Conservation (phyloP, 305 asterid species). For the Rubia balearica region DNA sequence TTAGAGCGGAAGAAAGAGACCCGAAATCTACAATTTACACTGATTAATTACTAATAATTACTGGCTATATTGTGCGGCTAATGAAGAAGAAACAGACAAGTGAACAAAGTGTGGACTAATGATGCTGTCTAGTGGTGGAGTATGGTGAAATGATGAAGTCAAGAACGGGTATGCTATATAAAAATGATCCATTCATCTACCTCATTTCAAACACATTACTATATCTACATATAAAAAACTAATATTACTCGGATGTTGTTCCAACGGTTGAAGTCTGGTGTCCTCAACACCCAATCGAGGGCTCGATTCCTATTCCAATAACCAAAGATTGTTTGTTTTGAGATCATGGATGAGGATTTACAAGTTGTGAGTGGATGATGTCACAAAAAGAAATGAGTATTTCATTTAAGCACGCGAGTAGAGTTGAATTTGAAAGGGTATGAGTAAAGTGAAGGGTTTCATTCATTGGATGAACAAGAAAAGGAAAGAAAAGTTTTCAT, state of each 20-base stretch:
- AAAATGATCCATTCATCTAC: neutral
- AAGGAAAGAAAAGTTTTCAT: conserved; percentile 9
- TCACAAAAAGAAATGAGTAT: neutral
- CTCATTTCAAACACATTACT: neutral
- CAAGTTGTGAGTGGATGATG: conserved; percentile 17
- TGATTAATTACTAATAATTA: neutral
- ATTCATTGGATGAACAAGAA: conserved; percentile 19
- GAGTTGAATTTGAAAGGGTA: conserved; percentile 11
- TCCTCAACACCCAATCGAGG: neutral
- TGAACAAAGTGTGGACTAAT: conserved; percentile 23
- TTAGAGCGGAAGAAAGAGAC: neutral
- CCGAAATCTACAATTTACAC: neutral
- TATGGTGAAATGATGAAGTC: conserved; percentile 28
- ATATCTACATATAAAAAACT: neutral
- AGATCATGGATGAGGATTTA: neutral
- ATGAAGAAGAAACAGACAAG: conserved; percentile 30
- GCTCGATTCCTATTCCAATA: neutral
- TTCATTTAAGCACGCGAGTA: conserved; percentile 39
- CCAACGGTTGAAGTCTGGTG: neutral
- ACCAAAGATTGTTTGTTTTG: neutral
- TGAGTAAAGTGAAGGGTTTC: conserved; percentile 12
- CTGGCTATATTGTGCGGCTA: conserved; percentile 1
- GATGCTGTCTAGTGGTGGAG: conserved; percentile 46
- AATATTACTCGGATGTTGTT: neutral
- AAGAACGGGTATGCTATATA: conserved; percentile 6